Evolutionary conservation across 1,284 basidiomycete genomes (phyloP).

Genomic region (Puccinia polysora): DNA sequence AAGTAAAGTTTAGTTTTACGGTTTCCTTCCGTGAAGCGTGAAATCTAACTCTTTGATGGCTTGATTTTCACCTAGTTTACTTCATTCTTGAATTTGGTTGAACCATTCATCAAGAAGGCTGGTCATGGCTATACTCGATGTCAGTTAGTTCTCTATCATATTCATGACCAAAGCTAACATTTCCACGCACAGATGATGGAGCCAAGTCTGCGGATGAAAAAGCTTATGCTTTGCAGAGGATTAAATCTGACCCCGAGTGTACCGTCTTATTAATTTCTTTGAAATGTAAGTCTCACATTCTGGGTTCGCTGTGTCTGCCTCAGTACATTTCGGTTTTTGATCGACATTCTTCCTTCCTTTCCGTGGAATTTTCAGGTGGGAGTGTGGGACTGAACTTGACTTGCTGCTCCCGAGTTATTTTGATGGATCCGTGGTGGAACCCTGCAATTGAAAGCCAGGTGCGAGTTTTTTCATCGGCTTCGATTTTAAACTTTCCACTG

Average conservation of each 20-base stretch:
- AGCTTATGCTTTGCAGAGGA: slow-evolving; percentile 17
- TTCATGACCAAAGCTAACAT: no score
- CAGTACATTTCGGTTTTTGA: no score
- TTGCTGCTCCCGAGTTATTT: slow-evolving; percentile 60
- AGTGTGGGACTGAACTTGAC: slow-evolving; percentile 78
- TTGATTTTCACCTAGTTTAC: slow-evolving; percentile 48
- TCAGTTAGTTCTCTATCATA: no score
- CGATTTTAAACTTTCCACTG: not conserved
- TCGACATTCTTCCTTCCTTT: not conserved
- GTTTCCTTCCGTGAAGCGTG: not conserved
- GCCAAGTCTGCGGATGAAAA: slow-evolving; percentile 26
- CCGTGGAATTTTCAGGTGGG: slow-evolving; percentile 22
- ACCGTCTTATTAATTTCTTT: slow-evolving; percentile 38
- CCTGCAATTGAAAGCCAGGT: slow-evolving; percentile 35
- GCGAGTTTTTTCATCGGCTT: not conserved
- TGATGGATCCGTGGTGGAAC: slow-evolving; percentile 45
- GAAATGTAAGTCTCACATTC: slow-evolving; percentile 31
- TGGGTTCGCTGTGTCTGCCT: no score
- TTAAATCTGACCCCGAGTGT: slow-evolving; percentile 22
- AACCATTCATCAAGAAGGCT: slow-evolving; percentile 47
- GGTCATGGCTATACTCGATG: slow-evolving; percentile 49
- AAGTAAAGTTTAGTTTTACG: slow-evolving; percentile 31
- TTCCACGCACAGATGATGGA: slow-evolving; percentile 25
- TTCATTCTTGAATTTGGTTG: slow-evolving; percentile 51
- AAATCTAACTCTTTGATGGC: not conserved